Conservation (phyloP, 2,329 filamentous ascomycete genomes). For the Leptographium flavum region DNA sequence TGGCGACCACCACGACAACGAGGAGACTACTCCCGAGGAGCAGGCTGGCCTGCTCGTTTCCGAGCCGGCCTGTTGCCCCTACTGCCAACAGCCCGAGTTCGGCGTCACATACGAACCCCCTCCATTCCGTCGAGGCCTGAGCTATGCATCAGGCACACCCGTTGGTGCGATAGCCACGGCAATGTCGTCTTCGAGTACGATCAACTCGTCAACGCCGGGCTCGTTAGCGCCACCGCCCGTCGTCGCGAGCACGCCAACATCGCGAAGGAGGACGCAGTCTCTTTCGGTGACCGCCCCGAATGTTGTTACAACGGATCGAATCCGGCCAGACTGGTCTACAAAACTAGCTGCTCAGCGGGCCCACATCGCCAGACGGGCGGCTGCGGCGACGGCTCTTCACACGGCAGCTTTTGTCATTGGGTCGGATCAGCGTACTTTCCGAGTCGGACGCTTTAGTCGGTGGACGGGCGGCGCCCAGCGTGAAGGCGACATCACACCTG, state of each 20-base stretch:
- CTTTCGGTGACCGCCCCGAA: conserved; percentile 71
- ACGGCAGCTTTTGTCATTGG: conserved; percentile 88
- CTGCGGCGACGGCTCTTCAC: conserved; percentile 85
- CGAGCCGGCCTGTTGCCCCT: conserved; percentile 83
- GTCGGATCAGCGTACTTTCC: conserved; percentile 33
- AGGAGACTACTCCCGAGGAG: conserved; percentile 28
- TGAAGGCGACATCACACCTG: conserved; percentile 17
- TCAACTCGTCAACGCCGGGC: conserved; percentile 42
- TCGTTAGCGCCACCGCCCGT: conserved; percentile 16
- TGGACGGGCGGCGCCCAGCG: conserved; percentile 24
- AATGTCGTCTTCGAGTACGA: conserved; percentile 75
- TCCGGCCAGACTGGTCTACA: conserved; percentile 87
- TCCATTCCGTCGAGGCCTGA: conserved; percentile 70
- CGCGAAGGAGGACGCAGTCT: conserved; percentile 36
- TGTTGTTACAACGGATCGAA: conserved; percentile 83
- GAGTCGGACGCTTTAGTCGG: conserved; percentile 43
- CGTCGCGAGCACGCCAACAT: conserved; percentile 7
- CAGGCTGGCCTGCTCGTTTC: conserved; percentile 60
- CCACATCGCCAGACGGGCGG: conserved; percentile 73
- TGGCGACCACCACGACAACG: conserved; percentile 24
- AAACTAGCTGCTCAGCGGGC: conserved; percentile 76
- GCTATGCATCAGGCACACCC: conserved; percentile 25
- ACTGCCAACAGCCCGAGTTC: conserved; percentile 89
- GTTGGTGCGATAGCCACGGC: conserved; percentile 43
- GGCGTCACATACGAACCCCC: conserved; percentile 91